Conservation (phyloP, 768 basidiomycete species). For the Tulasnella sp. region DNA sequence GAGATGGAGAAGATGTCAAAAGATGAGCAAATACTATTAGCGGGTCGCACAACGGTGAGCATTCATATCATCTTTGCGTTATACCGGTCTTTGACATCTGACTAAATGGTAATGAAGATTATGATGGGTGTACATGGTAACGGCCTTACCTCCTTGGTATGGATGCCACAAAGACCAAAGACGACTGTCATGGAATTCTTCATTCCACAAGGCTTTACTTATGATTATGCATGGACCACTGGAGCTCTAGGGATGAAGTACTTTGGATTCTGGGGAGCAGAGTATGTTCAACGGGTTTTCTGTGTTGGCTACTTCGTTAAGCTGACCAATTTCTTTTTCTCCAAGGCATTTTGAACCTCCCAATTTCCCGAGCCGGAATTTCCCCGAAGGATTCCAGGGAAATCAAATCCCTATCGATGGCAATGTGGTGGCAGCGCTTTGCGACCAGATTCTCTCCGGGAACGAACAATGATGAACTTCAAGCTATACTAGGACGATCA, state of each 20-base stretch:
- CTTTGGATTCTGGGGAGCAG: constrained; percentile 72
- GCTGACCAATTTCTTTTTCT: too few relatives aligned
- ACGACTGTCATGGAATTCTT: constrained; percentile 80
- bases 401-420: constrained; percentile 26
- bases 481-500: too few relatives aligned
- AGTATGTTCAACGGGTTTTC: constrained; percentile 36
- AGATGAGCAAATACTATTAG: constrained; percentile 28
- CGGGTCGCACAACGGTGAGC: constrained; percentile 28
- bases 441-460: constrained; percentile 4
- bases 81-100: not conserved
- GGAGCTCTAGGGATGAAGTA: constrained; percentile 59
- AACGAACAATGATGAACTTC: too few relatives aligned
- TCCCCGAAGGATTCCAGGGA: constrained; percentile 32
- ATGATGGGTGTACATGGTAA: constrained; percentile 67
- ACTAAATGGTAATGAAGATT: constrained; percentile 31
- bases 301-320: too few relatives aligned
- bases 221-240: constrained; percentile 78
- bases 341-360: too few relatives aligned
- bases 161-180: constrained; percentile 64
- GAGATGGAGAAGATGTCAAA: constrained; percentile 28
- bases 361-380: constrained; percentile 18
- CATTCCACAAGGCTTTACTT: constrained; percentile 65
- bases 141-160: constrained; percentile 71
- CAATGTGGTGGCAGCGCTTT: not conserved
- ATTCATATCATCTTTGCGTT: not conserved